These are phyloP conservation scores for Rhododendron vialii DNA, from an alignment of 148 eudicot genomes.

Conservation along the genomic window DNA sequence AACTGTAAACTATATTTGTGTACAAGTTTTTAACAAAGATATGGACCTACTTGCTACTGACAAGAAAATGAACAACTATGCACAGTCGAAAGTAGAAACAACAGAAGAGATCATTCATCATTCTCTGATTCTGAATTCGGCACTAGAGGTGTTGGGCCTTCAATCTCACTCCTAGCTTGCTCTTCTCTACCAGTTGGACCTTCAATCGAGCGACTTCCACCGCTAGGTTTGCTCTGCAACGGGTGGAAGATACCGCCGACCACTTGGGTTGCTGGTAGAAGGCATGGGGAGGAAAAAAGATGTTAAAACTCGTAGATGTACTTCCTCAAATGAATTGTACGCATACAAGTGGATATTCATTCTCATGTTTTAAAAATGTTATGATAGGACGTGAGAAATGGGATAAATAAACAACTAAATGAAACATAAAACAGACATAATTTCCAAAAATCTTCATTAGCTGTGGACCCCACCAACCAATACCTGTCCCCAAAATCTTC, in stretches of 20 bases:
- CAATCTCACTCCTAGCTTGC: constrained; percentile 1
- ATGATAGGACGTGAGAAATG: background rate
- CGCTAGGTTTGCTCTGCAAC: background rate
- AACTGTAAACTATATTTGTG: background rate
- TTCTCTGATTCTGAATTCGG: background rate
- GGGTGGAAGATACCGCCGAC: background rate
- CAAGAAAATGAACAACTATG: background rate
- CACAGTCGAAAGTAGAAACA: background rate
- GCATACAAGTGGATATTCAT: background rate
- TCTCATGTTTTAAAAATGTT: background rate
- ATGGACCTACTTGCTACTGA: background rate
- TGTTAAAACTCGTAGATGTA: background rate
- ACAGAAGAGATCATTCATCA: background rate
- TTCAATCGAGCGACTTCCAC: background rate
- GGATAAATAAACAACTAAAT: background rate
- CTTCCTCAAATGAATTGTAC: background rate
- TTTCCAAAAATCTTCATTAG: background rate
- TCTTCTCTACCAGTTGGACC: background rate
- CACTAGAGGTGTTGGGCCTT: background rate
- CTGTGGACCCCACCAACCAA: background rate
- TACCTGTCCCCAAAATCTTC: constrained; percentile 1
- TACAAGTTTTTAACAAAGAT: background rate
- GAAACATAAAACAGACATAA: background rate
- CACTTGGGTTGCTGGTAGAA: background rate
- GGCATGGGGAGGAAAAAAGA: background rate